phyloP scores from a whole-genome alignment of 2,329 filamentous ascomycete species.

The Orbilia ellipsospora region DNA sequence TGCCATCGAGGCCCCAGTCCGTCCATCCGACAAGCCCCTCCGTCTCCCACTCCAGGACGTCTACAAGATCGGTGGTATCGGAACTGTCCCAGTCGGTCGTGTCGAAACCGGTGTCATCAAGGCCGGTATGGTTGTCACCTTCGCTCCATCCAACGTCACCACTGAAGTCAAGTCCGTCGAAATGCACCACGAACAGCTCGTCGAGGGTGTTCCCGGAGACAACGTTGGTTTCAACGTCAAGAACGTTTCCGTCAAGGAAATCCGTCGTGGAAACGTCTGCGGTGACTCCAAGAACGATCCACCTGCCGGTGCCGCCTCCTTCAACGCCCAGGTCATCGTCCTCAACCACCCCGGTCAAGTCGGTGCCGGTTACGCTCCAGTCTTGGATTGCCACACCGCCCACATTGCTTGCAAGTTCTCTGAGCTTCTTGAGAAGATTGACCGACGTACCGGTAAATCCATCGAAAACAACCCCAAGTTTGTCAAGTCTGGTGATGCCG shows the following conservation, averaged over 20 bases:
- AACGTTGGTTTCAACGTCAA: slow-evolving; percentile 99
- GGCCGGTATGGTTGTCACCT: slow-evolving; percentile 93
- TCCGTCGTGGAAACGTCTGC: slow-evolving; percentile 99
- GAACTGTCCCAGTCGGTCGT: slow-evolving; percentile 99
- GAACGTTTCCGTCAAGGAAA: slow-evolving; percentile 99
- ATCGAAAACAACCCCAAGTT: slow-evolving; percentile 94
- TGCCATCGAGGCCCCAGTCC: slow-evolving; percentile 88
- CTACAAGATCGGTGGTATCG: slow-evolving; percentile 99
- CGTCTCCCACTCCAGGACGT: slow-evolving; percentile 99
- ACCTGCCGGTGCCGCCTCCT: slow-evolving; percentile 85
- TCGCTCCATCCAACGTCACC: slow-evolving; percentile 98
- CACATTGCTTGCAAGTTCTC: slow-evolving; percentile 99
- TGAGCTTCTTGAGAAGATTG: slow-evolving; percentile 99
- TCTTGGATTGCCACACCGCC: slow-evolving; percentile 99
- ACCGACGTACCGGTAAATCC: slow-evolving; percentile 99
- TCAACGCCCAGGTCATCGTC: slow-evolving; percentile 99
- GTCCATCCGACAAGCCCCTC: slow-evolving; percentile 98
- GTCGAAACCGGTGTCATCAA: slow-evolving; percentile 99
- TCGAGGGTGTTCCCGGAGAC: slow-evolving; percentile 96
- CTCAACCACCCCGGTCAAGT: slow-evolving; percentile 99
- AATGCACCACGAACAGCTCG: slow-evolving; percentile 89
- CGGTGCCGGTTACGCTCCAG: slow-evolving; percentile 98
- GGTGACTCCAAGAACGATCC: slow-evolving; percentile 99
- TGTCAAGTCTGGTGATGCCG: slow-evolving; percentile 99
- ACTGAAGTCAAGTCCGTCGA: slow-evolving; percentile 99